Conservation (phyloP, 78 protist genomes). For the Diacronema lutheri region DNA sequence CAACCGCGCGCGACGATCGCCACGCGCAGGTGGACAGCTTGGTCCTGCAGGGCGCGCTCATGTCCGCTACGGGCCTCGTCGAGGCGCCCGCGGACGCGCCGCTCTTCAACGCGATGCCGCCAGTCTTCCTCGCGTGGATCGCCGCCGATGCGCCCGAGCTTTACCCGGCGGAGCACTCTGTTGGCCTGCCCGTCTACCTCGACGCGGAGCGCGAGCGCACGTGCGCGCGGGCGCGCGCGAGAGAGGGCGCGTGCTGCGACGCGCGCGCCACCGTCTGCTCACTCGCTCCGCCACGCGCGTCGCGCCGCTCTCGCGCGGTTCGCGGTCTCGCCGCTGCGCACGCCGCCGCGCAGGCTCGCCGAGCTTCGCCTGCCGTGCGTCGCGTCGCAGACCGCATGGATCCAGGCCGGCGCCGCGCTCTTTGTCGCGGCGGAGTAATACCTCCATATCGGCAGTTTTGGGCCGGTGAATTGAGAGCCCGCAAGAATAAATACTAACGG, state of each 20-base stretch:
- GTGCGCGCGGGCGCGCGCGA: too few species aligned
- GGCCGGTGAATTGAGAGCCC: too few species aligned
- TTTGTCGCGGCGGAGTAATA: background rate
- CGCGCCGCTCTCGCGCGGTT: too few species aligned
- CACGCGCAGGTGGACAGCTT: constrained; percentile 4
- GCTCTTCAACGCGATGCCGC: background rate
- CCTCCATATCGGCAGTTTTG: too few species aligned
- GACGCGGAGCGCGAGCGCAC: background rate
- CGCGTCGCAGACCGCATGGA: constrained; percentile 4
- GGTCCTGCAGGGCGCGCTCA: constrained; percentile 43
- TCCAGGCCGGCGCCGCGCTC: constrained; percentile 34
- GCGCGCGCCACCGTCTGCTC: too few species aligned
- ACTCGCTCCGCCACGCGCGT: too few species aligned
- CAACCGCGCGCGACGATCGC: too few species aligned
- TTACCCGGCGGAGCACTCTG: background rate
- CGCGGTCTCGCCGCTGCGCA: too few species aligned
- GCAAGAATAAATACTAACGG: too few species aligned
- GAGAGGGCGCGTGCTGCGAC: too few species aligned
- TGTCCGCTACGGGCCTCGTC: background rate
- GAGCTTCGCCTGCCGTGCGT: constrained; percentile 28
- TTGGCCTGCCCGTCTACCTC: constrained; percentile 16
- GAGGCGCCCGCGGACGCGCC: constrained; percentile 22
- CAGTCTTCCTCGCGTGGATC: constrained; percentile 3
- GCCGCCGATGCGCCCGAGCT: background rate
- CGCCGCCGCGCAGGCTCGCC: background rate